Base-by-base conservation (phyloP, 805 yeast genomes). In the Myxozyma kluyveri region DNA sequence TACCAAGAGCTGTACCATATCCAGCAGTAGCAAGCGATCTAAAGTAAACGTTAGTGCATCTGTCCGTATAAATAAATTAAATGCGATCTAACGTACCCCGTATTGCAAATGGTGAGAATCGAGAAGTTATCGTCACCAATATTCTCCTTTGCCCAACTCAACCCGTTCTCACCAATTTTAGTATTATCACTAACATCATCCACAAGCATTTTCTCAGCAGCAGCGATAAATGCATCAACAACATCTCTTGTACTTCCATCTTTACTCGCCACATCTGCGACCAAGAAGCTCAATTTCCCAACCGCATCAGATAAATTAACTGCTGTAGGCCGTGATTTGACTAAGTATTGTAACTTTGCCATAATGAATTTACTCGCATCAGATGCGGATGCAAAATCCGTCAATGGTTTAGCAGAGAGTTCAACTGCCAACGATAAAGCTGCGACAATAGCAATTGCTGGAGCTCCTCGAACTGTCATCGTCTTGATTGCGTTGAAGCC, bases 391-490 rank as follows among this genome's bases (percentile, higher is more conserved):
- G 42, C 27, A 32, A 23, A 41, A 1, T 22, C 45, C 14, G 22
- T 19, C 12, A 27, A 18, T 21, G 24, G 36, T 4, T 22, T 51
- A 18, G 24, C 26, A 2, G 42, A 26, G 52, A 80, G 69, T 59
- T 91, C 96, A n/a, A 86, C 81, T 1, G 87, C 83, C 2, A 91
- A 78, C 1, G 96, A 80, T 54, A 90, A 76, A 1, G 89, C 82
- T 3, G 96, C 98, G 2, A 91, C 97, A 52, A 91, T 87, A 56
- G 97, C 97, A 65, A 91, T 91, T 1, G 98, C 98, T 0, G 99
- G 99, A 0, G 99, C 99, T 35, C 99, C 99, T 67, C 99, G 77
- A 3, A 95, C 97, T 63, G 87, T 89, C 99, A 91, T 91, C 52
- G 75, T 75, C 65, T 82, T 83, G 67, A 91, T 91, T n/a, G 86